Conservation (phyloP, 192 early-diverging fungal species). For the Thamnidium elegans region DNA sequence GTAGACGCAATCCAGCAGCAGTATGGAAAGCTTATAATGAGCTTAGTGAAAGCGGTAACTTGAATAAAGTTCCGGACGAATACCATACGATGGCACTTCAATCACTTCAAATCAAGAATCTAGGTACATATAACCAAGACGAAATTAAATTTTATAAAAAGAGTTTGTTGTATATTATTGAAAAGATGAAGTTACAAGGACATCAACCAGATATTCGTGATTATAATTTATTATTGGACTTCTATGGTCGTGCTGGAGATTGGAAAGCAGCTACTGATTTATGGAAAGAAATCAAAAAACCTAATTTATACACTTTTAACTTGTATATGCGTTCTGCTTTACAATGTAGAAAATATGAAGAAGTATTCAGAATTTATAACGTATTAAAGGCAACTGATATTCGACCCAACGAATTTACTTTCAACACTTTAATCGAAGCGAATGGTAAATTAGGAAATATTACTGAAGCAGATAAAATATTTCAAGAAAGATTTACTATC, state of each 20-base stretch:
- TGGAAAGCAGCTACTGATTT: conserved; percentile 15
- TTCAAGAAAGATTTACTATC: conserved; percentile 12
- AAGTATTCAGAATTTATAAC: conserved; percentile 18
- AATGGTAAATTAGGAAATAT: conserved; percentile 30
- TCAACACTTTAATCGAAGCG: conserved; percentile 33
- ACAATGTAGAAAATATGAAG: conserved; percentile 14
- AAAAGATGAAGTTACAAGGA: conserved; percentile 18
- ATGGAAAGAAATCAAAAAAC: conserved; percentile 25
- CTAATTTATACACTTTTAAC: conserved; percentile 33
- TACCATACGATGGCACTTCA: conserved; percentile 32
- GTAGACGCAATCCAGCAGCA: conserved; percentile 19
- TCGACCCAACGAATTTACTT: conserved; percentile 30
- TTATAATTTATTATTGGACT: conserved; percentile 36
- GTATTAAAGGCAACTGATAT: conserved; percentile 17
- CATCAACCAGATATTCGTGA: conserved; percentile 30
- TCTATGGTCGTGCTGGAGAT: conserved; percentile 34
- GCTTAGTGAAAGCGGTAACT: conserved; percentile 18
- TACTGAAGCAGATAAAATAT: conserved; percentile 23
- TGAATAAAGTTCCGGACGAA: conserved; percentile 21
- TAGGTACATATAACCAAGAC: conserved; percentile 13
- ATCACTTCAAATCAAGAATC: conserved; percentile 24
- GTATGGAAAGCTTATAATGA: conserved; percentile 33
- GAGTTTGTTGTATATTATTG: conserved; percentile 22
- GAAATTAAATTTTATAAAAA: conserved; percentile 25
- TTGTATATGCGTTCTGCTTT: conserved; percentile 34